A percentile compares a stretch with the other conserved stretches of the same genome.
phyloP scores from a whole-genome alignment of 2,329 filamentous ascomycete genomes.

The Phialocephala sp. region DNA sequence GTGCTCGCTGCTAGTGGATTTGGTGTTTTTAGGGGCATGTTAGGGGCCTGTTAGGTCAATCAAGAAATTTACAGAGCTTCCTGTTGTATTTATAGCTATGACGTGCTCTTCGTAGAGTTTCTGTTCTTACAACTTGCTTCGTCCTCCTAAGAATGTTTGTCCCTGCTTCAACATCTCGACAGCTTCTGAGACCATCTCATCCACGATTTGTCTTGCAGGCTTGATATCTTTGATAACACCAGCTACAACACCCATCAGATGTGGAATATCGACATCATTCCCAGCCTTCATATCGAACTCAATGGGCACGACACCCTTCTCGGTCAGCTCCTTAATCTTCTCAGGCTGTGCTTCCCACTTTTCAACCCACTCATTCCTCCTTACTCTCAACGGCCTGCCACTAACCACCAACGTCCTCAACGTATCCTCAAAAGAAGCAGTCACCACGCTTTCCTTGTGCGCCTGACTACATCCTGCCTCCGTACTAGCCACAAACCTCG shows the following conservation, averaged over 20 bases:
- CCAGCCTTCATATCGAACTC: conserved; percentile 83
- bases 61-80: conserved; percentile 1
- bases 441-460: conserved; percentile 85
- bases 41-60: conserved; percentile 1
- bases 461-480: conserved; percentile 82
- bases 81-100: neutral
- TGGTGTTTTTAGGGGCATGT: neutral
- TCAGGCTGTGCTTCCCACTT: conserved; percentile 79
- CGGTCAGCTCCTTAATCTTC: conserved; percentile 77
- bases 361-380: conserved; percentile 82
- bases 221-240: conserved; percentile 78
- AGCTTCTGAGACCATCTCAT: conserved; percentile 85
- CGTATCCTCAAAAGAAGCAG: conserved; percentile 80
- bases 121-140: conserved; percentile 43
- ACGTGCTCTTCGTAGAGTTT: neutral
- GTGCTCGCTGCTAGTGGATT: conserved; percentile 40
- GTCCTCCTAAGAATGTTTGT: conserved; percentile 60
- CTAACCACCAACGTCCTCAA: conserved; percentile 81
- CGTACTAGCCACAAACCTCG: conserved; percentile 81
- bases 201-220: conserved; percentile 83
- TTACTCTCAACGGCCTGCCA: conserved; percentile 80
- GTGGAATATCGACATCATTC: conserved; percentile 82
- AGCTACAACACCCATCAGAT: conserved; percentile 93
- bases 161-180: conserved; percentile 69
- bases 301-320: conserved; percentile 79